Percentiles rank a stretch among this genome's conserved stretches.
Evolutionary conservation across 202 grass and related monocot species (phyloP).

Genomic region (Cymbopogon flexuosus): DNA sequence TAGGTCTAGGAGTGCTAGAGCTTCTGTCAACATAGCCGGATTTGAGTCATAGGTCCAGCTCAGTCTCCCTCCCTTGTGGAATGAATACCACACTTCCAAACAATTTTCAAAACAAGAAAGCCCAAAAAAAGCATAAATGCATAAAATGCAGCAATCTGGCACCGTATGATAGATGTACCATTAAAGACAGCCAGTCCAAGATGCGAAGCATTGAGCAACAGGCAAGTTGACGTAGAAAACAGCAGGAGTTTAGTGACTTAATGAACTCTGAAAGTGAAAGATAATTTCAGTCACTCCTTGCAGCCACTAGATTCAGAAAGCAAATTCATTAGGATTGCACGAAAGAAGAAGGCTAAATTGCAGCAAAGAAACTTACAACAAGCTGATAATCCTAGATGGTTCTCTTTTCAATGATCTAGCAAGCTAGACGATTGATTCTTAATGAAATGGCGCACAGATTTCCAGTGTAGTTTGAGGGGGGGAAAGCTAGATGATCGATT

Average conservation of each 20-base stretch:
- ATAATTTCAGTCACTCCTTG: not conserved
- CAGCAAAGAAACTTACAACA: not conserved
- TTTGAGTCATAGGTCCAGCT: not conserved
- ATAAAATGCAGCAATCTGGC: not conserved
- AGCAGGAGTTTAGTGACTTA: not conserved
- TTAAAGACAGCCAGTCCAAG: not conserved
- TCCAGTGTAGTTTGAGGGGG: not conserved
- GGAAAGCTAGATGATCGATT: not conserved
- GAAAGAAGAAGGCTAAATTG: not conserved
- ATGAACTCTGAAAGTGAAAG: not conserved
- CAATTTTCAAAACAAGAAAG: not conserved
- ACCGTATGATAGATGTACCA: not conserved
- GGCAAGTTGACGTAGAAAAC: not conserved
- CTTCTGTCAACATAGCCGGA: not conserved
- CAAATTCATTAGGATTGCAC: not conserved
- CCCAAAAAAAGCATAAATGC: not conserved
- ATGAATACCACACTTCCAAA: not conserved
- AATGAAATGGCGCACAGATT: not conserved
- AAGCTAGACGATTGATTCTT: not conserved
- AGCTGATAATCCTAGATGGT: not conserved
- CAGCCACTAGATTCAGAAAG: not conserved
- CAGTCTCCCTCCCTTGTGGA: not conserved
- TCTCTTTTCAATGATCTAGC: not conserved
- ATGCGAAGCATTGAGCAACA: not conserved
- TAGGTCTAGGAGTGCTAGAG: not conserved